A percentile compares a stretch with the other conserved stretches of the same genome.
These are phyloP conservation scores for Teunomyces lycoperdinae DNA, from an alignment of 805 yeast genomes.

Conservation along the genomic window DNA sequence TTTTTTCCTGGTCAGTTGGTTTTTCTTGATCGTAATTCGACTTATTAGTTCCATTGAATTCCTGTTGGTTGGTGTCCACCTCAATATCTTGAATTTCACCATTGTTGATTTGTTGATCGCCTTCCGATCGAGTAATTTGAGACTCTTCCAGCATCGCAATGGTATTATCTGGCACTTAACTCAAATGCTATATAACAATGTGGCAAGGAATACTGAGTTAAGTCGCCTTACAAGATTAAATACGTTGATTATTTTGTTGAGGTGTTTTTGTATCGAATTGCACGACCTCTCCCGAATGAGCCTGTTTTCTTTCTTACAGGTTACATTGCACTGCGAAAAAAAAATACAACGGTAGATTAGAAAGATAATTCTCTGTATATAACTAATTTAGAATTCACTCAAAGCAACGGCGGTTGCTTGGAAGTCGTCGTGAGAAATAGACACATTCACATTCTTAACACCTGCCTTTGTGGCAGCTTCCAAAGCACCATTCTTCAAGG, in stretches of 20 bases:
- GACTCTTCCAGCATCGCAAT: slow-evolving; percentile 2
- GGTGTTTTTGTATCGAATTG: slow-evolving; percentile 1
- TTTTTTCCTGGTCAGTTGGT: background rate
- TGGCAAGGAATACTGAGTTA: background rate
- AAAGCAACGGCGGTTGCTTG: slow-evolving; percentile 98
- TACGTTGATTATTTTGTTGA: slow-evolving; percentile 4
- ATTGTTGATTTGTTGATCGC: background rate
- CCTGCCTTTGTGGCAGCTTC: slow-evolving; percentile 70
- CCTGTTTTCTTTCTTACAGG: slow-evolving; percentile 2
- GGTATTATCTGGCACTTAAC: background rate
- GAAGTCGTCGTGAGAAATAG: slow-evolving; percentile 94
- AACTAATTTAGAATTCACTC: slow-evolving; percentile 42
- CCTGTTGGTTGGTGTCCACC: background rate
- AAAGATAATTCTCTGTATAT: background rate
- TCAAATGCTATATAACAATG: background rate
- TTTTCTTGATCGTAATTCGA: background rate
- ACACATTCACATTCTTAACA: slow-evolving; percentile 70
- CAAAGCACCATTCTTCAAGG: slow-evolving; percentile 72
- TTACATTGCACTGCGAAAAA: background rate
- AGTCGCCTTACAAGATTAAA: background rate
- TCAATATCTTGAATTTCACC: slow-evolving; percentile 1
- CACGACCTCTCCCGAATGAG: slow-evolving; percentile 2
- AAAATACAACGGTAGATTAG: background rate
- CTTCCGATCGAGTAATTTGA: background rate
- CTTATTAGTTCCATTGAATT: background rate